A percentile compares a stretch with the other conserved stretches of the same genome.
These are phyloP conservation scores for Fusarium torreyae DNA, from an alignment of 2,329 filamentous ascomycete species.

Conservation along the genomic window DNA sequence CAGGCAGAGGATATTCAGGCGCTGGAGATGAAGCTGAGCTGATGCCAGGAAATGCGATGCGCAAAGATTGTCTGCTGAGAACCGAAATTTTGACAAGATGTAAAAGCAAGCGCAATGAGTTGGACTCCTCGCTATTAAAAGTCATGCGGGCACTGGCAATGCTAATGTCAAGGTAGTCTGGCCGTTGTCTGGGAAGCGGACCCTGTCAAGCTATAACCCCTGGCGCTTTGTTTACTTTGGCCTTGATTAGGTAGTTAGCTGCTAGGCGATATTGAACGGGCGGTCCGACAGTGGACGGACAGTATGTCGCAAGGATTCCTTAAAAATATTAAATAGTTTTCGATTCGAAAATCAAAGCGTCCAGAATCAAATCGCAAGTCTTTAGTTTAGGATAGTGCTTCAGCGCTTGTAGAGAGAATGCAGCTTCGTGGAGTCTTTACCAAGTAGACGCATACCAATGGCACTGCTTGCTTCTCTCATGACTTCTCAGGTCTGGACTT, in stretches of 20 bases:
- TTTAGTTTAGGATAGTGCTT: not conserved
- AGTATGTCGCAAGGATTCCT: conserved; percentile 22
- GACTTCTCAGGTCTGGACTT: conserved; percentile 13
- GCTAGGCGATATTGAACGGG: conserved; percentile 46
- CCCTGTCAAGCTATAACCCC: conserved; percentile 49
- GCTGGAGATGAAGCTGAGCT: conserved; percentile 16
- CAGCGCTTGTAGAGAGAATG: conserved; percentile 29
- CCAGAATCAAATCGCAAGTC: conserved; percentile 1
- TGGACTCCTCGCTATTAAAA: conserved; percentile 42
- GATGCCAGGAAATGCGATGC: conserved; percentile 2
- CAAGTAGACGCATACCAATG: conserved; percentile 40
- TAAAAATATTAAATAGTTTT: not conserved
- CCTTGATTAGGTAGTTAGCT: conserved; percentile 54
- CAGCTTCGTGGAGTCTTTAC: conserved; percentile 39
- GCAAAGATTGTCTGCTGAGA: conserved; percentile 15
- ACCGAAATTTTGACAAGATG: conserved; percentile 17
- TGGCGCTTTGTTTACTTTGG: conserved; percentile 59
- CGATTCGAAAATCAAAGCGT: not conserved
- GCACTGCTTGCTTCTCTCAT: conserved; percentile 18
- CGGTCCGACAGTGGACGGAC: conserved; percentile 16
- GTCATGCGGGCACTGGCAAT: conserved; percentile 29
- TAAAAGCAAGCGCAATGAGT: conserved; percentile 19
- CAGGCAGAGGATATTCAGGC: conserved; percentile 18
- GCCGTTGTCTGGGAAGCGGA: conserved; percentile 57
- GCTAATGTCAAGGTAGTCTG: conserved; percentile 37